A percentile compares a stretch with the other conserved stretches of the same genome.
Evolutionary conservation across 257 asterid genomes (phyloP).

Genomic region (Penstemon barbatus): DNA sequence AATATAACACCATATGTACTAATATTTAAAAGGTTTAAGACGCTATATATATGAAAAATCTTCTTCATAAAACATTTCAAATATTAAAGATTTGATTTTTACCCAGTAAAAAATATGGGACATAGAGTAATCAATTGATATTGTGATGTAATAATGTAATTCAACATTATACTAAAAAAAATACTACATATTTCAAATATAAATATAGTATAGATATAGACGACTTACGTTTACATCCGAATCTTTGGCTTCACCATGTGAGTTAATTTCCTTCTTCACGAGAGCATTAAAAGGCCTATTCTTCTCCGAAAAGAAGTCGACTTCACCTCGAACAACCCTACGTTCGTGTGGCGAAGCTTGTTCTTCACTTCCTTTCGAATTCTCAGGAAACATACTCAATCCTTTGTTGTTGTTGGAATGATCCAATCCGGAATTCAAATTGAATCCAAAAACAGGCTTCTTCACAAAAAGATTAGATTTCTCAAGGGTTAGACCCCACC

Average conservation of each 20-base stretch:
- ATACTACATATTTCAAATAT: background rate
- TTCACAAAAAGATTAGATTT: slow-evolving; percentile 55
- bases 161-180: background rate
- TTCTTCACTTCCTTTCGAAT: slow-evolving; percentile 36
- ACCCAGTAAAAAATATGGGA: no score
- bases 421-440: slow-evolving; percentile 53
- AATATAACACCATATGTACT: no score
- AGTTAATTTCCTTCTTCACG: slow-evolving; percentile 51
- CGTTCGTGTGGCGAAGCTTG: slow-evolving; percentile 30
- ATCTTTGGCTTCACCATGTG: slow-evolving; percentile 32
- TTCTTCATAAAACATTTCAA: no score
- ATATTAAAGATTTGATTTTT: no score
- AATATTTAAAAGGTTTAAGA: no score
- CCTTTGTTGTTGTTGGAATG: slow-evolving; percentile 23
- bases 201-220: background rate
- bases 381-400: slow-evolving; percentile 43
- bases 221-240: slow-evolving; percentile 59
- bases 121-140: no score
- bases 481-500: slow-evolving; percentile 76
- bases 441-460: slow-evolving; percentile 55
- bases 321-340: slow-evolving; percentile 49
- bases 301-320: slow-evolving; percentile 76
- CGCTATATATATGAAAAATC: no score
- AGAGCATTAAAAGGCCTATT: slow-evolving; percentile 22
- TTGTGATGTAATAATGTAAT: no score